Evolutionary conservation across 257 asterid species (phyloP).

Genomic region (Salvia hispanica): DNA sequence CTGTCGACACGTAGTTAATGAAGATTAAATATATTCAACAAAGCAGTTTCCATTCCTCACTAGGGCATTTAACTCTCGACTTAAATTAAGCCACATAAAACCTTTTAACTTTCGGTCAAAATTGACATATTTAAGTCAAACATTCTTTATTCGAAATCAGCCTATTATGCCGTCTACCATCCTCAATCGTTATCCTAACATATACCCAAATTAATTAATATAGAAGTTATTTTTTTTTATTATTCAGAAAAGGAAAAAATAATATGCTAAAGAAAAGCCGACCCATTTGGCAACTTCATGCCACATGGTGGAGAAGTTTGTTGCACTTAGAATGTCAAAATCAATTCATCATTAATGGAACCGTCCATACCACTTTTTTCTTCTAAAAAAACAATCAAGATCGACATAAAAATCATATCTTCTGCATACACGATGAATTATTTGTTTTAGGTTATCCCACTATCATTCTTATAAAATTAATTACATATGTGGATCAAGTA

Average conservation of each 20-base stretch:
- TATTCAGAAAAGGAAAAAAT: neutral
- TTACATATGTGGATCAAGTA: no score
- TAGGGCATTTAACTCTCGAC: neutral
- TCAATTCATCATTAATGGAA: constrained; percentile 10
- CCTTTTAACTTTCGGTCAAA: constrained; percentile 8
- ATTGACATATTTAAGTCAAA: constrained; percentile 23
- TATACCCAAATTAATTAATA: neutral
- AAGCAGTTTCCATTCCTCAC: neutral
- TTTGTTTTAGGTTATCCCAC: neutral
- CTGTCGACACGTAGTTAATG: constrained; percentile 15
- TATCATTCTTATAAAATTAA: neutral
- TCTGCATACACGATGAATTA: neutral
- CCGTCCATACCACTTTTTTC: constrained; percentile 13
- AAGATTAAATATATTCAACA: constrained; percentile 1
- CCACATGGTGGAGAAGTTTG: constrained; percentile 22
- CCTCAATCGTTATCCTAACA: constrained; percentile 5
- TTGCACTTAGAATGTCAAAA: constrained; percentile 19
- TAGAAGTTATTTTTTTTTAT: neutral
- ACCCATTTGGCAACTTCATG: constrained; percentile 10
- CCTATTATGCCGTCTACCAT: neutral
- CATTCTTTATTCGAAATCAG: neutral
- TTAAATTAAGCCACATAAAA: constrained; percentile 11
- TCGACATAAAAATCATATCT: neutral
- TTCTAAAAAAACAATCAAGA: neutral
- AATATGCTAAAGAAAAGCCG: neutral